Evolutionary conservation across 2,329 filamentous ascomycete genomes (phyloP), one percentile per base, ranked within the genome.

Genomic region (Hypoxylon sp.): DNA sequence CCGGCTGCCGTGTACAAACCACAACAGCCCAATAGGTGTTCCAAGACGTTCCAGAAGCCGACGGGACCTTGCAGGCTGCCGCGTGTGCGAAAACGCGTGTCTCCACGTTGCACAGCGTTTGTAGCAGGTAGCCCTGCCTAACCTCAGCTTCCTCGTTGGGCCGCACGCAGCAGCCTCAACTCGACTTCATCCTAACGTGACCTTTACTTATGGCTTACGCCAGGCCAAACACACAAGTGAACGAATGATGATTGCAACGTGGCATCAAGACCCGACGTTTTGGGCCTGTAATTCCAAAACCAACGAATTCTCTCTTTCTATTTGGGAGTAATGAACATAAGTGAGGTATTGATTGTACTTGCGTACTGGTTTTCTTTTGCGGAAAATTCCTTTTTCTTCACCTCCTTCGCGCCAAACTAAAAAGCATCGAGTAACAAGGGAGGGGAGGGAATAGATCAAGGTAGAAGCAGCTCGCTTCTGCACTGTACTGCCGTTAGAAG

Each of bases 31-130:
- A 64, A 71, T 69, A 44, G 59, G 60, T 70, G 60, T 69, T 71
- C 67, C 52, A 61, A 64, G 67, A 67, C 61, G 68, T 75, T 73
- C 72, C 66, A 73, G 69, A 70, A 71, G 65, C 63, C 53, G 66
- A 70, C 75, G 73, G 75, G 72, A 73, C 74, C 73, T 75, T 76
- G 73, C 75, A 75, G 65, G 44, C 51, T 59, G 70, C 67, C 69
- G 67, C 73, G 69, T 67, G 65, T 71, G 63, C 65, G 53, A 64
- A 67, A 67, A 67, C 67, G 64, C 57, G 63, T 69, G 58, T 71
- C 62, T 59, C 71, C 68, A 67, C 63, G 70, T 76, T 69, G 71
- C 74, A 75, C 74, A 47, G 64, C 74, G 54, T 64, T 66, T 74
- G 69, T 66, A 71, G 69, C 57, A 71, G 61, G 69, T 73, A 72